A percentile compares a stretch with the other conserved stretches of the same genome.
These are phyloP conservation scores for Kwoniella mangroviensis DNA, from an alignment of 768 basidiomycete species.

Conservation along the genomic window DNA sequence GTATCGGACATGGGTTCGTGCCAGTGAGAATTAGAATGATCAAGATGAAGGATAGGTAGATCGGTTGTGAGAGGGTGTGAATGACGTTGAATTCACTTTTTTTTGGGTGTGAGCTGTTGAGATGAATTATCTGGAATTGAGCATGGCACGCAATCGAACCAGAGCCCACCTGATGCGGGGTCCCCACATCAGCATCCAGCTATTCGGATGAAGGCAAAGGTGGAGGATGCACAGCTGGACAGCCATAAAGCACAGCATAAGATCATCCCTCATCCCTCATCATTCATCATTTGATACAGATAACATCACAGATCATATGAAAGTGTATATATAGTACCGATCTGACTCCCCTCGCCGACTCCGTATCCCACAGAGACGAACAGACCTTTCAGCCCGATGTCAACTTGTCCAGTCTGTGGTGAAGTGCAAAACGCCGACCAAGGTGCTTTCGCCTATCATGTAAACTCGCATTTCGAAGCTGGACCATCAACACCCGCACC, in stretches of 20 bases:
- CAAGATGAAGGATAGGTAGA: too few relatives aligned
- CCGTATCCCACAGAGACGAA: neutral
- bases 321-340: too few relatives aligned
- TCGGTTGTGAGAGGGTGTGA: neutral
- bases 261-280: neutral
- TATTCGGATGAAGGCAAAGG: neutral
- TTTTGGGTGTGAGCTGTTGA: neutral
- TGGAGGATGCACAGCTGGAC: neutral
- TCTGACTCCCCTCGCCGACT: neutral
- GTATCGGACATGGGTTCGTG: slow-evolving; percentile 43
- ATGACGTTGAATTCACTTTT: slow-evolving; percentile 10
- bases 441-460: slow-evolving; percentile 43
- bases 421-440: slow-evolving; percentile 35
- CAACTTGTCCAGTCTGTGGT: slow-evolving; percentile 39
- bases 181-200: neutral
- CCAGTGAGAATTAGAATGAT: too few relatives aligned
- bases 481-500: slow-evolving; percentile 2
- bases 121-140: slow-evolving; percentile 11
- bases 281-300: neutral
- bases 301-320: neutral
- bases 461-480: slow-evolving; percentile 48
- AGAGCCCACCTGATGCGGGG: neutral
- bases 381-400: slow-evolving; percentile 17
- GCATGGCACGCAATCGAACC: neutral
- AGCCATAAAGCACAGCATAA: neutral